A percentile compares a stretch with the other conserved stretches of the same genome.
Conservation (phyloP, 495 filamentous ascomycete species). For the Penicillium flavigenum region DNA sequence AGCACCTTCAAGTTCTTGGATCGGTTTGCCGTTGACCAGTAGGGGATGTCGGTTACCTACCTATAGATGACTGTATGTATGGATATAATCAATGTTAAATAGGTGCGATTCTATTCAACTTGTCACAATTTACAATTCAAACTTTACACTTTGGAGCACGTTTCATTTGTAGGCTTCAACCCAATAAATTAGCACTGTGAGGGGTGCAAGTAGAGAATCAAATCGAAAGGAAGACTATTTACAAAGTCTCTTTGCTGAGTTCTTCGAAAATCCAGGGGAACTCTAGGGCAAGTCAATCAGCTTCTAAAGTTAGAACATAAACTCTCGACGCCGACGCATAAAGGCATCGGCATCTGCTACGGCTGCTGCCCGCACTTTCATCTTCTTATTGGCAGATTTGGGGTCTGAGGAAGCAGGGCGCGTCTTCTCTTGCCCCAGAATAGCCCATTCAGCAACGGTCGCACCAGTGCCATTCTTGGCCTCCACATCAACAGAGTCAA, state of each 20-base stretch:
- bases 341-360: slow-evolving; percentile 11
- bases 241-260: neutral
- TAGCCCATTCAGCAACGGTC: slow-evolving; percentile 72
- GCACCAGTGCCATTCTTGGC: slow-evolving; percentile 54
- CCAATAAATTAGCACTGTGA: neutral
- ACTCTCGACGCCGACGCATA: slow-evolving; percentile 15
- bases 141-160: neutral
- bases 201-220: neutral
- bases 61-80: slow-evolving; percentile 3
- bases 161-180: neutral
- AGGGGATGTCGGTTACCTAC: neutral
- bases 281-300: neutral
- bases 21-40: slow-evolving; percentile 40
- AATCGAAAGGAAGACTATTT: neutral
- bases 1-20: slow-evolving; percentile 64
- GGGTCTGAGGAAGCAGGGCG: slow-evolving; percentile 7
- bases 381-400: slow-evolving; percentile 12
- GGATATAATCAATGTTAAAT: neutral
- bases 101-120: neutral
- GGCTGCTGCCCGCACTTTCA: slow-evolving; percentile 16
- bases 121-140: neutral
- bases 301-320: slow-evolving; percentile 4
- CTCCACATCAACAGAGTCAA: slow-evolving; percentile 44
- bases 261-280: neutral
- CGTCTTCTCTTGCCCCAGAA: slow-evolving; percentile 40